These are phyloP conservation scores for Aspergillus nomiae DNA, from an alignment of 2,329 filamentous ascomycete species.

Conservation along the genomic window DNA sequence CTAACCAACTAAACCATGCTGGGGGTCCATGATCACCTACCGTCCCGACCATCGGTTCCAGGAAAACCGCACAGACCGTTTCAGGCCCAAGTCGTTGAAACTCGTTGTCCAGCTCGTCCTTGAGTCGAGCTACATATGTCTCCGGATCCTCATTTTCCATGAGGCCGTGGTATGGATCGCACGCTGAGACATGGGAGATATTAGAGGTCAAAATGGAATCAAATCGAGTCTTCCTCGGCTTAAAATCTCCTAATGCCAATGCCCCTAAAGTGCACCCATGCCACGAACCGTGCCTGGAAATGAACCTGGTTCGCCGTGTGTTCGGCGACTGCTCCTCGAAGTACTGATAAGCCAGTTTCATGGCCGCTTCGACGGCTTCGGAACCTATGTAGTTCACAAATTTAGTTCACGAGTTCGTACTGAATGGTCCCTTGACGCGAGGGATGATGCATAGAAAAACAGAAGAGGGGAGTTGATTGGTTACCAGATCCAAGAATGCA, in stretches of 20 bases:
- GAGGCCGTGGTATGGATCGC: constrained; percentile 63
- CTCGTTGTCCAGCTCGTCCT: constrained; percentile 65
- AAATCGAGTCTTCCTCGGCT: constrained; percentile 60
- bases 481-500: constrained; percentile 60
- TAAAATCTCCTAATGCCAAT: constrained; percentile 66
- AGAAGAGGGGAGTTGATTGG: background rate
- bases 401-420: background rate
- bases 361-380: constrained; percentile 67
- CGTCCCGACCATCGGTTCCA: constrained; percentile 69
- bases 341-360: constrained; percentile 68
- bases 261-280: constrained; percentile 71
- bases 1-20: background rate
- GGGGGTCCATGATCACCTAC: constrained; percentile 32
- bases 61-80: constrained; percentile 70
- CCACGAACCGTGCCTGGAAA: constrained; percentile 65
- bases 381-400: constrained; percentile 48
- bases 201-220: constrained; percentile 58
- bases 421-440: background rate
- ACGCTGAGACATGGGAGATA: constrained; percentile 63
- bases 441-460: background rate
- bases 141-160: constrained; percentile 51
- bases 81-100: constrained; percentile 64
- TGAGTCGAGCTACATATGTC: constrained; percentile 61
- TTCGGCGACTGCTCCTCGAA: constrained; percentile 57
- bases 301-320: constrained; percentile 58